Evolutionary conservation across 345 rosid genomes (phyloP), one percentile per base, ranked within the genome.

Genomic region (Alliaria petiolata): DNA sequence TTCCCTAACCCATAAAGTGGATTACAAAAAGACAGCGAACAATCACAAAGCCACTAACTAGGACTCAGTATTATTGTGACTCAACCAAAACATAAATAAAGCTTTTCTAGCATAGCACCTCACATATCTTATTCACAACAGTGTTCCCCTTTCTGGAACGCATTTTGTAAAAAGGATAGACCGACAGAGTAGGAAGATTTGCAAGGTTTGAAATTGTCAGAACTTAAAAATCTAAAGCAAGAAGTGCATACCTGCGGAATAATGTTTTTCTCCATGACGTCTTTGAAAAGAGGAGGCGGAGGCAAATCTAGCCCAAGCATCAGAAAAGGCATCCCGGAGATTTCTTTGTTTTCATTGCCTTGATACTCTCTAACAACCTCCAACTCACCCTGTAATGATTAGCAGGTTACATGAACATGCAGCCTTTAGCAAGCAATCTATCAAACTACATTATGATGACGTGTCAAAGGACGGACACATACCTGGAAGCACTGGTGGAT

Each of bases 221-320:
- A 53, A 25, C 13, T 30, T 33, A 20, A 65, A n/a, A 63, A 15
- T 65, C 35, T 8, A 47, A 47, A 52, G 49, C 19, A 67, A 67
- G 33, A 59, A 11, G 67, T 65, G 16, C 15, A 6, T 82, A 89
- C 99, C 96, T 95, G 99, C 4, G 98, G 99, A 67, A 95, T 95
- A 4, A 95, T 95, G 78, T 92, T 95, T 80, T 95, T 95, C 83
- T 95, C 99, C 99, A 95, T 89, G 72, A 92, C 96, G 62, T 95
- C 99, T 83, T 88, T 83, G 82, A 95, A 95, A 65, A 95, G 90
- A 38, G 98, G 99, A 4, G 97, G 97, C 16, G 97, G 98, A 7
- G 99, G 99, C 82, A 95, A 84, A 83, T 95, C 99, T 69, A 95
- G 80, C 25, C 98, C 98, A 78, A 95, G 97, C 99, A 92, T 92